These are phyloP conservation scores for Cryoendolithus antarcticus DNA, from an alignment of 2,329 filamentous ascomycete genomes.

Conservation along the genomic window DNA sequence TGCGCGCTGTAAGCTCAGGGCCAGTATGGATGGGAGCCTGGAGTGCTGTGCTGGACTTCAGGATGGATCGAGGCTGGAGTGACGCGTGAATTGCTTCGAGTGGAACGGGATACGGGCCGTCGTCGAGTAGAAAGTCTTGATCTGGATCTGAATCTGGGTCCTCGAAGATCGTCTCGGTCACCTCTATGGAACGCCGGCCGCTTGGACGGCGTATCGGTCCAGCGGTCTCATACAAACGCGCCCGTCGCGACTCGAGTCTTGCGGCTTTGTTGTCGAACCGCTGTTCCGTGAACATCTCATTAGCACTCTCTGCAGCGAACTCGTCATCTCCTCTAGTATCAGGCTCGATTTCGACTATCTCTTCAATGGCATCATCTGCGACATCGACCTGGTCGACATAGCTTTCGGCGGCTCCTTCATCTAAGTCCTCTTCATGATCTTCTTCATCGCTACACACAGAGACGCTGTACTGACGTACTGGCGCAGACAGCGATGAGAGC, in stretches of 20 bases:
- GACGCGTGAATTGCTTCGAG: not conserved
- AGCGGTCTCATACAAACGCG: not conserved
- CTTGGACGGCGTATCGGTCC: not conserved
- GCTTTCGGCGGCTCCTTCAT: conserved; percentile 7
- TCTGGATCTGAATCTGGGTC: conserved; percentile 1
- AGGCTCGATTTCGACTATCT: conserved; percentile 4
- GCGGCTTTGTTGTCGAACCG: not conserved
- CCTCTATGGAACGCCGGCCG: conserved; percentile 12
- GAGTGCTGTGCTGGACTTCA: conserved; percentile 10
- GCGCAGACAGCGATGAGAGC: conserved; percentile 17
- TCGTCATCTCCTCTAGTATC: conserved; percentile 2
- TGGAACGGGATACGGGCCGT: not conserved
- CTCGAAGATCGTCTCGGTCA: conserved; percentile 14
- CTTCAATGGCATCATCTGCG: conserved; percentile 6
- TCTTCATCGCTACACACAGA: conserved; percentile 9
- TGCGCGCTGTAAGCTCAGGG: conserved; percentile 13
- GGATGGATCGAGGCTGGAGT: conserved; percentile 12
- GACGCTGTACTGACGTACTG: conserved; percentile 11
- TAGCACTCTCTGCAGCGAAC: not conserved
- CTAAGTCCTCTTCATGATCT: conserved; percentile 8
- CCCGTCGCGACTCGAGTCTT: not conserved
- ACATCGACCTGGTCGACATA: conserved; percentile 2
- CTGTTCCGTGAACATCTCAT: not conserved
- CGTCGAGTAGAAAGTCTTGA: conserved; percentile 1
- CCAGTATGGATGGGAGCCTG: conserved; percentile 5